Percentiles rank a stretch among this genome's conserved stretches.
These are phyloP conservation scores for Mortierella sp. DNA, from an alignment of 371 early-diverging fungal species.

Conservation along the genomic window DNA sequence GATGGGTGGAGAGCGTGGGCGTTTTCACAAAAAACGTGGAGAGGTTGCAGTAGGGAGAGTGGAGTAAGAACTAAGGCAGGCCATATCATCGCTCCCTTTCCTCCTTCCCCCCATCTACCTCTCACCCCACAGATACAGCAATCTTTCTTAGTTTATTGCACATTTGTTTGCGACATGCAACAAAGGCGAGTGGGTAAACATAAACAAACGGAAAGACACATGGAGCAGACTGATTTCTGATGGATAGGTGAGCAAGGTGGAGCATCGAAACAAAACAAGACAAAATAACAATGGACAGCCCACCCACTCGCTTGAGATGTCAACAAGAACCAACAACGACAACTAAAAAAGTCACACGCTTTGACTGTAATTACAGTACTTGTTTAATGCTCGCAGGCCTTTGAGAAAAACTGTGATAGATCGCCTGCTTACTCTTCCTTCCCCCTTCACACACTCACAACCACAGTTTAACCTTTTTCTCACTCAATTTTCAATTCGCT, in stretches of 20 bases:
- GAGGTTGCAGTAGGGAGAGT: background rate
- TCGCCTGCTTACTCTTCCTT: background rate
- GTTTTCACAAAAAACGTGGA: constrained; percentile 6
- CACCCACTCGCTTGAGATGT: background rate
- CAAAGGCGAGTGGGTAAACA: background rate
- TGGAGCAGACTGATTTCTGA: background rate
- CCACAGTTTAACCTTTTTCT: background rate
- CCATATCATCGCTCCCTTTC: background rate
- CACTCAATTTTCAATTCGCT: background rate
- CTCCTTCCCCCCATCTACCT: background rate
- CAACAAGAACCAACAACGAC: background rate
- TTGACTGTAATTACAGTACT: background rate
- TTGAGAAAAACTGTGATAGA: constrained; percentile 10
- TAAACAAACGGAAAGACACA: background rate
- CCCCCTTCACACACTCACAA: background rate
- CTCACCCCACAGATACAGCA: background rate
- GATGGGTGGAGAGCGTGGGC: background rate
- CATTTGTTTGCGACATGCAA: no score
- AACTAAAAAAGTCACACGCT: constrained; percentile 4
- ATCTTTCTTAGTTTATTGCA: no score
- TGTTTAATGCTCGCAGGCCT: background rate
- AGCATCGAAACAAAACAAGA: background rate
- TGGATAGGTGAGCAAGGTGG: no score
- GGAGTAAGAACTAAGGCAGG: background rate
- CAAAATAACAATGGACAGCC: background rate